phyloP scores from a whole-genome alignment of 2,329 filamentous ascomycete species.

The Byssothecium circinans region DNA sequence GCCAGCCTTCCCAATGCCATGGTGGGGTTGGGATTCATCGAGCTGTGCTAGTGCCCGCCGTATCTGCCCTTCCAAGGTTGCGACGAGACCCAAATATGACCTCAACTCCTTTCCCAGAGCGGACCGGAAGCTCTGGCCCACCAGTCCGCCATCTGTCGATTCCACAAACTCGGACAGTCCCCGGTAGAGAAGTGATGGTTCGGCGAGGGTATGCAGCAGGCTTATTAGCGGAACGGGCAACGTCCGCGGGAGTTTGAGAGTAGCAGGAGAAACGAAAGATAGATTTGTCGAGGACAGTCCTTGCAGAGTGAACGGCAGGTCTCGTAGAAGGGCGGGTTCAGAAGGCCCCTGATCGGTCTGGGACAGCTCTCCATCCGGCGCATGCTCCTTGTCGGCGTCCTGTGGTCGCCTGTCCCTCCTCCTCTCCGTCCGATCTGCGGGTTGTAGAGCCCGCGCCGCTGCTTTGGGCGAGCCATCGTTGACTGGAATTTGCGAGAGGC shows the following conservation, averaged over 20 bases:
- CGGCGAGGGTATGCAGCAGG: slow-evolving; percentile 83
- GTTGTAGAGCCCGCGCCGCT: slow-evolving; percentile 14
- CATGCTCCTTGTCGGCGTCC: slow-evolving; percentile 29
- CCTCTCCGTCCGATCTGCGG: slow-evolving; percentile 27
- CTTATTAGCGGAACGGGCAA: slow-evolving; percentile 84
- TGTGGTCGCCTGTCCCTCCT: slow-evolving; percentile 30
- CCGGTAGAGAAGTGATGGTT: slow-evolving; percentile 90
- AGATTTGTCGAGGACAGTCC: slow-evolving; percentile 86
- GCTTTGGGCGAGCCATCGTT: slow-evolving; percentile 36
- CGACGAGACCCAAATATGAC: slow-evolving; percentile 86
- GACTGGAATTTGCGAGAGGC: slow-evolving; percentile 45
- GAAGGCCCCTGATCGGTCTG: slow-evolving; percentile 34
- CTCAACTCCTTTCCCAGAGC: slow-evolving; percentile 83
- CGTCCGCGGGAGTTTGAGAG: slow-evolving; percentile 73
- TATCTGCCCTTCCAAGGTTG: slow-evolving; percentile 90
- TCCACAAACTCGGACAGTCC: slow-evolving; percentile 80
- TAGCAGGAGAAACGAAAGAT: slow-evolving; percentile 69
- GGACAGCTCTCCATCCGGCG: slow-evolving; percentile 12
- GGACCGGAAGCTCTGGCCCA: slow-evolving; percentile 87
- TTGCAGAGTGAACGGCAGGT: slow-evolving; percentile 90
- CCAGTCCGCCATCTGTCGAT: slow-evolving; percentile 76
- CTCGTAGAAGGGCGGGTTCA: slow-evolving; percentile 56
- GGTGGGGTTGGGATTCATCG: slow-evolving; percentile 67
- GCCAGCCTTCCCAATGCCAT: slow-evolving; percentile 78
- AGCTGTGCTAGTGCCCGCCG: slow-evolving; percentile 75